Evolutionary conservation across 495 filamentous ascomycete species (phyloP).

Genomic region (Oleoguttula mirabilis): DNA sequence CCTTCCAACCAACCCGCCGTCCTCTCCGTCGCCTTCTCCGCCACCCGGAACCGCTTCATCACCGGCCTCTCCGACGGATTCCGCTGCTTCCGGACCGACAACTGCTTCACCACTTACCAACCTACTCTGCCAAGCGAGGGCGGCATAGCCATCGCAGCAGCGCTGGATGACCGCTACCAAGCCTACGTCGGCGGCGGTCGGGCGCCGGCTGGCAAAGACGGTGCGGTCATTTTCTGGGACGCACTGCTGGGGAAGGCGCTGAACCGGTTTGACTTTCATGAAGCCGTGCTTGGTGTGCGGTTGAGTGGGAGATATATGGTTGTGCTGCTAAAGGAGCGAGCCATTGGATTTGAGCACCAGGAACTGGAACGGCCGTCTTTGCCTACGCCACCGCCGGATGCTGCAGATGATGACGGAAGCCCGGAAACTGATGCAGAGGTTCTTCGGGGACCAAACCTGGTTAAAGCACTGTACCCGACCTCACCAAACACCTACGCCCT

Average conservation of each 20-base stretch:
- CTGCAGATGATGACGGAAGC: neutral
- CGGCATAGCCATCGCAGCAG: slow-evolving; percentile 70
- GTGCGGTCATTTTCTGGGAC: slow-evolving; percentile 91
- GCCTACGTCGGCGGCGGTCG: slow-evolving; percentile 83
- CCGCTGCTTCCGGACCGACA: slow-evolving; percentile 11
- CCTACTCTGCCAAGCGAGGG: slow-evolving; percentile 6
- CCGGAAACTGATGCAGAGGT: slow-evolving; percentile 30
- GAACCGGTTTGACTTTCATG: slow-evolving; percentile 59
- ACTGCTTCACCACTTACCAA: slow-evolving; percentile 11
- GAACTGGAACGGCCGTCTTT: neutral
- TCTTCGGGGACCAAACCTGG: slow-evolving; percentile 9
- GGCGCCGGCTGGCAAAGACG: slow-evolving; percentile 72
- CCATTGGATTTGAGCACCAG: slow-evolving; percentile 14
- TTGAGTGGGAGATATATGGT: slow-evolving; percentile 40
- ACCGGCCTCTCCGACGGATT: slow-evolving; percentile 76
- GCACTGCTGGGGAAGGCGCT: slow-evolving; percentile 64
- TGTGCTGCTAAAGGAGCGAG: slow-evolving; percentile 45
- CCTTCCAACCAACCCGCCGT: slow-evolving; percentile 60
- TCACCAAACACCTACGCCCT: slow-evolving; percentile 75
- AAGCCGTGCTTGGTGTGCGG: slow-evolving; percentile 14
- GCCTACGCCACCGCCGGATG: slow-evolving; percentile 9
- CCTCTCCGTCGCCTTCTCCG: slow-evolving; percentile 76
- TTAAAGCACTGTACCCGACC: slow-evolving; percentile 35
- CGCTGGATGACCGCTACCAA: slow-evolving; percentile 81
- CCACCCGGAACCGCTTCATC: slow-evolving; percentile 75